Conservation (phyloP, 805 yeast genomes). For the Starmerella potacharoeniae region DNA sequence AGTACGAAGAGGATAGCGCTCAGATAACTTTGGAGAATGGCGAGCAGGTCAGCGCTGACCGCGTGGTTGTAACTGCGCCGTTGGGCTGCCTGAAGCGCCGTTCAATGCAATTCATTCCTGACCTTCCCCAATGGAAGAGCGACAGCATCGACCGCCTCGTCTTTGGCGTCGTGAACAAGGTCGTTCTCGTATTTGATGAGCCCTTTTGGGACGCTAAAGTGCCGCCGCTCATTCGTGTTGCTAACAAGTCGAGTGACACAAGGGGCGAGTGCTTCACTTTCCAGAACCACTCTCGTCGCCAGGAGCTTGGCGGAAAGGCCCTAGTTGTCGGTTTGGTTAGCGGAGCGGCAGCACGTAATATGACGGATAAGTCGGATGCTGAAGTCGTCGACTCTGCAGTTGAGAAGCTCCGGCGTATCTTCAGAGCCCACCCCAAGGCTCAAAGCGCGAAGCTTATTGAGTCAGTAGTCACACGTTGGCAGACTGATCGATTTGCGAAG, state of each 20-base stretch:
- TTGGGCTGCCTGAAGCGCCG: conserved; percentile 33
- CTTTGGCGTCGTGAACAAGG: conserved; percentile 33
- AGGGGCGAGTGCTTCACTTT: conserved; percentile 33
- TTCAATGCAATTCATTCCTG: conserved; percentile 33
- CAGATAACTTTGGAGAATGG: conserved; percentile 31
- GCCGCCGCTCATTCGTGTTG: conserved; percentile 27
- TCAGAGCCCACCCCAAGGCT: conserved; percentile 20
- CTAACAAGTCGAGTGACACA: conserved; percentile 15
- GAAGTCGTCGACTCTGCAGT: conserved; percentile 29
- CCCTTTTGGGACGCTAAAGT: conserved; percentile 32
- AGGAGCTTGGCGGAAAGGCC: conserved; percentile 28
- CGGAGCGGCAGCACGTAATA: conserved; percentile 31
- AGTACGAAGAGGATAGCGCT: conserved; percentile 29
- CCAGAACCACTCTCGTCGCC: conserved; percentile 28
- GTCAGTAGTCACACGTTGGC: conserved; percentile 57
- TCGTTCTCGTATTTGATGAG: conserved; percentile 30
- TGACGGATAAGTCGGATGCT: conserved; percentile 27
- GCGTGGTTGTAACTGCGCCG: conserved; percentile 33
- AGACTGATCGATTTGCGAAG: conserved; percentile 59
- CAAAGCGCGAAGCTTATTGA: conserved; percentile 27
- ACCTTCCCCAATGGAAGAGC: conserved; percentile 33
- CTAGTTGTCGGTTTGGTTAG: conserved; percentile 32
- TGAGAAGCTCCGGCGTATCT: conserved; percentile 25
- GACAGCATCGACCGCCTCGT: conserved; percentile 33
- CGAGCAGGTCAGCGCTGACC: conserved; percentile 32